Evolutionary conservation across 2,329 filamentous ascomycete species (phyloP).

Genomic region (Neofusicoccum umdonicola): DNA sequence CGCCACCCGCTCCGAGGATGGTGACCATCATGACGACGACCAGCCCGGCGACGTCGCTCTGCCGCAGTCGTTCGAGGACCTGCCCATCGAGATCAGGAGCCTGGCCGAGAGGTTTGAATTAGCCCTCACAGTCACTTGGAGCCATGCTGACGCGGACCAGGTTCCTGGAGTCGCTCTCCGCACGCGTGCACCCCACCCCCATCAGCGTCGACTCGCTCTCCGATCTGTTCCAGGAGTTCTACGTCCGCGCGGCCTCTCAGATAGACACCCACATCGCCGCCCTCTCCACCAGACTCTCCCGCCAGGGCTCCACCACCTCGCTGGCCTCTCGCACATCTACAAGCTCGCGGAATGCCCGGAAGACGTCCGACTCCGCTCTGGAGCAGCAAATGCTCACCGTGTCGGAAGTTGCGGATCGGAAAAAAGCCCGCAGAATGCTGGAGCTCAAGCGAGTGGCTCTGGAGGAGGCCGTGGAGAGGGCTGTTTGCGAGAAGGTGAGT

Average conservation of each 20-base stretch:
- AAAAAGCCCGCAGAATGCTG: conserved; percentile 72
- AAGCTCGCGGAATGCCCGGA: conserved; percentile 42
- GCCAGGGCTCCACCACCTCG: conserved; percentile 61
- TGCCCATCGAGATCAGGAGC: conserved; percentile 90
- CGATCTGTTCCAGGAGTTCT: conserved; percentile 92
- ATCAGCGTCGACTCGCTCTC: conserved; percentile 80
- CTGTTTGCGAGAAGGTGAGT: conserved; percentile 69
- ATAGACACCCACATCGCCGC: conserved; percentile 84
- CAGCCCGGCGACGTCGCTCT: conserved; percentile 29
- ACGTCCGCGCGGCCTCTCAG: conserved; percentile 73
- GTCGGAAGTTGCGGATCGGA: conserved; percentile 76
- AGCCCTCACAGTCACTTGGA: not conserved
- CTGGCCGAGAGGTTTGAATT: conserved; percentile 72
- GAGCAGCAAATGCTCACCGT: conserved; percentile 88
- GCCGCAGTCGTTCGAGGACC: conserved; percentile 75
- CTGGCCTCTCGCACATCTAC: conserved; percentile 45
- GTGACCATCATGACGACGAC: conserved; percentile 24
- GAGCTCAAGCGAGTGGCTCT: conserved; percentile 74
- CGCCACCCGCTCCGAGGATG: conserved; percentile 35
- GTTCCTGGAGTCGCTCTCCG: conserved; percentile 86
- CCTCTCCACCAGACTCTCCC: conserved; percentile 70
- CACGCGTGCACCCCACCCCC: conserved; percentile 81
- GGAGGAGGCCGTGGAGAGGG: conserved; percentile 88
- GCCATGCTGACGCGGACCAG: conserved; percentile 44
- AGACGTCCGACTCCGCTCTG: conserved; percentile 31